Base-by-base conservation (phyloP, 495 filamentous ascomycete genomes). In the Talaromyces stipitatus region DNA sequence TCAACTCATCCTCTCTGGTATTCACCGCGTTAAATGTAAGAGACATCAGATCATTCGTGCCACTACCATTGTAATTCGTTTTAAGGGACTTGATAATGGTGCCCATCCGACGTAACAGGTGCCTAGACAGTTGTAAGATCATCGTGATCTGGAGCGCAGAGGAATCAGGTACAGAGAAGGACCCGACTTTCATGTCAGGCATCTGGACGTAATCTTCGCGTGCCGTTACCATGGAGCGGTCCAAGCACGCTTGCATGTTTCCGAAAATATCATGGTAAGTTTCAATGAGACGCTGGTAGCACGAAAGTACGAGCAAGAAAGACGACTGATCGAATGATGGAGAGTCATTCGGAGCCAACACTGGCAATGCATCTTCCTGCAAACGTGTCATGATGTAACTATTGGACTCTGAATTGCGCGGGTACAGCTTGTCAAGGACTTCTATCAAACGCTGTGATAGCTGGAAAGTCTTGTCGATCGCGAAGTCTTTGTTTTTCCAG, bases 401-500 rank as follows among this genome's bases (percentile, higher is more conserved):
- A 36, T 50, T 32, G 27, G 46, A 50, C 29, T 58, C 43, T 14
- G 26, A 33, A 51, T 51, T 23, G 12, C 55, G 55, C 11, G 45
- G 55, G 10, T 58, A 58, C 26, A 28, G 55, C 16, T 50, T 52
- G 46, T 58, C 36, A 23, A 58, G 24, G 43, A 51, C 33, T 50
- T 58, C 55, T 22, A 58, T 58, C 2, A 58, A 26, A 28, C 55
- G 55, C 55, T 58, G 55, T 20, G 55, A 58, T 20, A 58, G 48
- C 30, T 58, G 46, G 43, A 58, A 50, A n/a, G 55, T 58, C 43
- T 26, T 28, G 36, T 58, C 55, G 20, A 58, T 58, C 7, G 55
- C 46, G 11, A 58, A 58, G 43, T 58, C 55, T 33, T 58, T 58
- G 46, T 58, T 36, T 24, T 58, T 58, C 55, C 55, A 58, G 55